These are phyloP conservation scores for Venturiaceae sp. DNA, from an alignment of 2,329 filamentous ascomycete genomes.

Conservation along the genomic window DNA sequence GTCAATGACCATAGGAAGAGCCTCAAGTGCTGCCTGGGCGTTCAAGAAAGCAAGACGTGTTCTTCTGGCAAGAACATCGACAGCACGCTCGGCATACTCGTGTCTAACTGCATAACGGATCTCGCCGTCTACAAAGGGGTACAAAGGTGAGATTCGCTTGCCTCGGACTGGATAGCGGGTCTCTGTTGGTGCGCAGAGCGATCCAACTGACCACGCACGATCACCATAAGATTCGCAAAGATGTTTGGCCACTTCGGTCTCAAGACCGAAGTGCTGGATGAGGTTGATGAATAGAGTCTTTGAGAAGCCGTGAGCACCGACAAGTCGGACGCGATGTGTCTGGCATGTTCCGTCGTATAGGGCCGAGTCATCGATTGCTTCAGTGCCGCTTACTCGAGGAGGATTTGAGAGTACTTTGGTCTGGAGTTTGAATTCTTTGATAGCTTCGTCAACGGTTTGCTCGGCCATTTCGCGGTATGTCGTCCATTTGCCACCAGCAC, in stretches of 20 bases:
- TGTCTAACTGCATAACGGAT: slow-evolving; percentile 78
- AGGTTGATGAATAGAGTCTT: slow-evolving; percentile 91
- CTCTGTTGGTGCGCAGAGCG: slow-evolving; percentile 67
- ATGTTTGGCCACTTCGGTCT: slow-evolving; percentile 87
- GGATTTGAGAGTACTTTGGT: slow-evolving; percentile 48
- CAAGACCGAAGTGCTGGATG: slow-evolving; percentile 85
- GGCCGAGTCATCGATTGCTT: slow-evolving; percentile 61
- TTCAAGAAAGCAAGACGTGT: slow-evolving; percentile 85
- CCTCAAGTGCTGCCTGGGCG: slow-evolving; percentile 80
- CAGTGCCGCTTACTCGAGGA: slow-evolving; percentile 60
- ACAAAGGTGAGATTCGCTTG: slow-evolving; percentile 67
- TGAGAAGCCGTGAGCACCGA: slow-evolving; percentile 80
- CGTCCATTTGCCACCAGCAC: slow-evolving; percentile 86
- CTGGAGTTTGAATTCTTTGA: slow-evolving; percentile 56
- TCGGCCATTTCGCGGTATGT: slow-evolving; percentile 91
- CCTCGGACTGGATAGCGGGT: slow-evolving; percentile 75
- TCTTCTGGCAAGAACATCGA: slow-evolving; percentile 77
- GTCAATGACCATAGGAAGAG: slow-evolving; percentile 76
- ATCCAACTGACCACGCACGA: slow-evolving; percentile 81
- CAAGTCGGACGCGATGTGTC: slow-evolving; percentile 70
- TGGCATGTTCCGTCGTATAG: slow-evolving; percentile 66
- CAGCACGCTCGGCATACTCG: slow-evolving; percentile 85
- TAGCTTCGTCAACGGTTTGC: slow-evolving; percentile 74
- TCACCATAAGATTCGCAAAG: slow-evolving; percentile 83
- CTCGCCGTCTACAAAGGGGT: slow-evolving; percentile 89